Base-by-base conservation (phyloP, 208 protist species). In the Leishmania arabica region DNA sequence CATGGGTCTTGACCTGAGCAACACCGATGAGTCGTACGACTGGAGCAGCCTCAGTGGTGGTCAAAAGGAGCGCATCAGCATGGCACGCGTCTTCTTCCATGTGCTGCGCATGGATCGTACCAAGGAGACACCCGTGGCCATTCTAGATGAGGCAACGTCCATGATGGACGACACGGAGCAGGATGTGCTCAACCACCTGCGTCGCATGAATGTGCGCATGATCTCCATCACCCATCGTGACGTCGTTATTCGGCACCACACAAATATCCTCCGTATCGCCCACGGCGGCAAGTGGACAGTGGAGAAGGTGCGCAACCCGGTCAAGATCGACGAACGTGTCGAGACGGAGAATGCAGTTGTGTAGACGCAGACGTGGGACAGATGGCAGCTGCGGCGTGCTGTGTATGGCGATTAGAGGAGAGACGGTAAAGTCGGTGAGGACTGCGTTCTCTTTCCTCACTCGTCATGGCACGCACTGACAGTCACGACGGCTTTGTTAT, bases 151-250 rank as follows among this genome's bases (percentile, higher is more conserved):
- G 83, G 88, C 93, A 1, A 97, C 95, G 8, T 96, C 92, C 15
- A 96, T 95, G 92, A 96, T 98, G 92, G 92, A 96, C 80, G 92
- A 96, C 58, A 95, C 91, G 60, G 91, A 95, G 85, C 88, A 96
- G 84, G 90, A 93, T 70, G 92, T 97, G 24, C 75, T 97, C 62
- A 91, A 89, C 80, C 88, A 97, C 69, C 77, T 97, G 68, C 93
- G 92, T n/a, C 86, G 81, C 37, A 76, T 95, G 42, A 82, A 93
- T 56, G 89, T 96, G 54, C 88, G 91, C 69, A 95, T 95, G 90
- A 79, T 96, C 69, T 96, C 93, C 53, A 87, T 96, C 51, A 97
- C 93, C 27, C 95, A 97, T 77, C 91, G 95, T 60, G 92, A 95
- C 17, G 86, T 88, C 1, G 92, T 97, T 2, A 91, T 97, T 68